phyloP scores from a whole-genome alignment of 768 basidiomycete species.

The Lactifluus echinatus region DNA sequence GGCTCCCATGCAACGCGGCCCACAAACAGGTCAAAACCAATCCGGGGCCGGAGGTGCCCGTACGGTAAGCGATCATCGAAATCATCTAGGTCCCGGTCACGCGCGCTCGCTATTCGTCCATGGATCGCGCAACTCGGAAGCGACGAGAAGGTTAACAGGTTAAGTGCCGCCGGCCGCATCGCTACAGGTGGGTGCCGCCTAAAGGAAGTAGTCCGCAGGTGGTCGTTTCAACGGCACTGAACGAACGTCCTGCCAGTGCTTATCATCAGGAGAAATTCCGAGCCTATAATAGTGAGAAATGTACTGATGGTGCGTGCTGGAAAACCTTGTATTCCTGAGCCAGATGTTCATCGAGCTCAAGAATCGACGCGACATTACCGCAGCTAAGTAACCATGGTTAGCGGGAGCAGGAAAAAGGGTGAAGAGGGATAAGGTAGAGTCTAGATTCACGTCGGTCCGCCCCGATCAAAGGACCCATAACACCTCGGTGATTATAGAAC shows the following conservation, averaged over 20 bases:
- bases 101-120: neutral
- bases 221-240: slow-evolving; percentile 79
- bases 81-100: neutral
- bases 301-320: slow-evolving; percentile 76
- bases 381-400: slow-evolving; percentile 43
- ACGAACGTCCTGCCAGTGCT: slow-evolving; percentile 54
- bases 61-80: neutral
- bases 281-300: slow-evolving; percentile 24
- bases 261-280: neutral
- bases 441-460: neutral
- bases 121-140: neutral
- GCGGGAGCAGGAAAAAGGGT: neutral
- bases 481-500: neutral
- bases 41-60: neutral
- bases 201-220: slow-evolving; percentile 83
- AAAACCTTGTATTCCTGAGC: slow-evolving; percentile 96
- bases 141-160: neutral
- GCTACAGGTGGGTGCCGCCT: slow-evolving; percentile 1
- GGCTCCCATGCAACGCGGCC: neutral
- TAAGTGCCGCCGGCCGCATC: neutral
- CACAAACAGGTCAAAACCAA: neutral
- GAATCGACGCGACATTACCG: slow-evolving; percentile 91
- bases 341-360: slow-evolving; percentile 89
- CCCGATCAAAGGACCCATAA: neutral
- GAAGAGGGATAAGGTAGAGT: neutral